Evolutionary conservation across 2,329 filamentous ascomycete species (phyloP), one percentile per base, ranked within the genome.

Genomic region (Apiospora arundinis): DNA sequence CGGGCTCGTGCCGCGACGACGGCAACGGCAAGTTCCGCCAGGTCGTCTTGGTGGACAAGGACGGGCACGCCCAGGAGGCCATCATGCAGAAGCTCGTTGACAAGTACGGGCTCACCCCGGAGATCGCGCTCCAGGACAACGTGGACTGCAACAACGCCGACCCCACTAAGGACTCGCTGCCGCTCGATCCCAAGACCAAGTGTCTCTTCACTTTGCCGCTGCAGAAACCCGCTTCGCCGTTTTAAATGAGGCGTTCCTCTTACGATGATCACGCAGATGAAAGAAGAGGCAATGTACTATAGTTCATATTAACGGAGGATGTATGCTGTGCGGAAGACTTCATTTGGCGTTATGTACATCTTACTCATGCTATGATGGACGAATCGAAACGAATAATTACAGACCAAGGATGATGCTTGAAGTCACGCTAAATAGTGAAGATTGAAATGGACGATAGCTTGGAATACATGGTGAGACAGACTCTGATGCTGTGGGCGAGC

Each of bases 1-100:
- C 32, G 1, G 46, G 7, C 18, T 8, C 7, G 4, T 49, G 67
- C n/a, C 45, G 46, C 46, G 46, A 69, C 45, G 46, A 49, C 45
- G 67, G 45, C 21, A 42, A 49, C 11, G 67, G 46, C 9, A 25
- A 23, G 18, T 69, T 14, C 14, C 67, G 46, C n/a, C 45, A 69
- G 67, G 46, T 69, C 25, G 44, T 68, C 7, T 23, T 68, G 7
- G 66, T 69, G 46, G 67, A 69, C 46, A 69, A 56, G 45, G 67
- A 69, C 67, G 67, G 67, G 9, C 25, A 23, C 14, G 21, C 46
- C 12, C 45, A 69, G 67, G 46, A 28, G 14, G 32, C 4, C n/a
- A 40, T 56, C 28, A 56, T 56, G 45, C 45, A 69, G 67, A 69
- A 37, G 14, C 67, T 69, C 32, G 56, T 56, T 32, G 67, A 69